Base-by-base conservation (phyloP, 768 basidiomycete genomes). In the Tulasnella sp. region DNA sequence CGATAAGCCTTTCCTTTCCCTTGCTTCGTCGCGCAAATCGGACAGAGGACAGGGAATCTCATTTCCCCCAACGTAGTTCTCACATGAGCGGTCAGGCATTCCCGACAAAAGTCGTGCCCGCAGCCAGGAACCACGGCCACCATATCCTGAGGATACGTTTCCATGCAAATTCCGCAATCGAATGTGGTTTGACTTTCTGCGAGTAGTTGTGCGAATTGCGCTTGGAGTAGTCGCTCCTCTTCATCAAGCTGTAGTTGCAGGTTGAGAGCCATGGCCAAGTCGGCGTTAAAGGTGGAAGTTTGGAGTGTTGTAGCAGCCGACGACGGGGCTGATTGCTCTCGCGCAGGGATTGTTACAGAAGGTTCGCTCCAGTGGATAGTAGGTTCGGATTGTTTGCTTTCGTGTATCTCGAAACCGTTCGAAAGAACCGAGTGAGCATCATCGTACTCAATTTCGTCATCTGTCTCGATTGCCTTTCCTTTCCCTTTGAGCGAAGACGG, bases 21-120 rank as follows among this genome's bases (percentile, higher is more conserved):
- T 72, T 62, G 52, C 52, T 26, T 59, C 12, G 80, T 77, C 16
- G 80, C 78, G 72, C 89, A 90, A 37, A 83, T 75, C 0, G 89
- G 89, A 77, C 89, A 90, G 16, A 84, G 76, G 34, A 90, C 84
- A 3, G 89, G 89, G 64, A 84, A 89, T 12, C 82, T 83, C 68
- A 82, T 83, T 42, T 87, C 85, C 17, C 81, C 79, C 26, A 90
- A 80, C 77, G 84, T 84, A 6, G 83, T 79, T 36, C 75, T 75
- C 11, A 85, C 79, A 67, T 85, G 83, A 3, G 72, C 73, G 67
- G 77, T 79, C 65, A 89, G 74, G 75, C 89, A 90, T 1, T 79
- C 76, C 65, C 85, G 80, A 77, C 89, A 90, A 77, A 86, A 85
- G 16, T 73, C 74, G 75, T 90, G 89, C 9, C 75, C 74, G 74